Conservation (phyloP, 768 basidiomycete species). For the Phaeolepiota aurea region DNA sequence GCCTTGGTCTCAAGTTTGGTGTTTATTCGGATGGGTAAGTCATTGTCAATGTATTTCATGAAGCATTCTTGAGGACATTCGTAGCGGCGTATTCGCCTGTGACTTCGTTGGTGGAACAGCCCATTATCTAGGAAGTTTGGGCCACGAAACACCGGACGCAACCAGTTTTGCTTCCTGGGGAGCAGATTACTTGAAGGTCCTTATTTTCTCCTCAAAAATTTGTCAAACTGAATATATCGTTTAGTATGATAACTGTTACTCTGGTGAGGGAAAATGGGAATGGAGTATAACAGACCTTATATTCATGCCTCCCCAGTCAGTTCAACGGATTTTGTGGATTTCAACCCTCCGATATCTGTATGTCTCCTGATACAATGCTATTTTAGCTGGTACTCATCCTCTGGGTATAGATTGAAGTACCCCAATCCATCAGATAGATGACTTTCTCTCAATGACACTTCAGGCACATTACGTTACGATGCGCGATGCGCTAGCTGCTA, state of each 20-base stretch:
- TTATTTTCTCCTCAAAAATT: background rate
- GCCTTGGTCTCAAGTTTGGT: slow-evolving; percentile 50
- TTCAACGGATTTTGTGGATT: slow-evolving; percentile 36
- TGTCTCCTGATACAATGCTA: background rate
- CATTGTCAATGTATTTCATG: too few relatives aligned
- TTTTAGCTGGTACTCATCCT: background rate
- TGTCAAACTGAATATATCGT: too few relatives aligned
- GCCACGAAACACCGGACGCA: slow-evolving; percentile 39
- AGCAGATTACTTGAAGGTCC: slow-evolving; percentile 34
- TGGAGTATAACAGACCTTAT: background rate
- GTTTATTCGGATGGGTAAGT: slow-evolving; percentile 44
- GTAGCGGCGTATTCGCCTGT: slow-evolving; percentile 34
- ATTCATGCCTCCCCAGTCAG: slow-evolving; percentile 17
- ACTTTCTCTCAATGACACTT: background rate
- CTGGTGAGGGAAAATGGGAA: slow-evolving; percentile 17
- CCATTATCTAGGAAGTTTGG: slow-evolving; percentile 35
- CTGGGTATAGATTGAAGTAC: slow-evolving; percentile 24
- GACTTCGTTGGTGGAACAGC: slow-evolving; percentile 36
- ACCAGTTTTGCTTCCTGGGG: slow-evolving; percentile 40
- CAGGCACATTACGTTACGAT: slow-evolving; percentile 36
- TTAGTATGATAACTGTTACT: slow-evolving; percentile 43
- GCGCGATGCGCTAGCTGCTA: slow-evolving; percentile 35
- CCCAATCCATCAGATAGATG: background rate
- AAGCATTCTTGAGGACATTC: background rate
- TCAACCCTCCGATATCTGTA: slow-evolving; percentile 32